A percentile compares a stretch with the other conserved stretches of the same genome.
phyloP scores from a whole-genome alignment of 495 filamentous ascomycete species.

The Neurospora sp. region DNA sequence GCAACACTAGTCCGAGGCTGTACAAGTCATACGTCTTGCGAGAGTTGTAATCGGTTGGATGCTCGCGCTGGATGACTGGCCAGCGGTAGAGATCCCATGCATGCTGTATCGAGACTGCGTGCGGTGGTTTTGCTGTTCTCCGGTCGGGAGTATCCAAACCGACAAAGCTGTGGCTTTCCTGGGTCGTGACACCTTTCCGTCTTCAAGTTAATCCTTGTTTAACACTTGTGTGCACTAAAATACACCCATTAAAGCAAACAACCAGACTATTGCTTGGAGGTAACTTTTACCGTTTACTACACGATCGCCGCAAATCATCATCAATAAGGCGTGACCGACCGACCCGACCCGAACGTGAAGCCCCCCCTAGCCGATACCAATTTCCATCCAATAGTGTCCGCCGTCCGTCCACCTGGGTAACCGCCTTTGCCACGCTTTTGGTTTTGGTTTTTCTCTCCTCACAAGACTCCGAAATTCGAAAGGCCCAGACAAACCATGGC shows the following conservation, averaged over 20 bases:
- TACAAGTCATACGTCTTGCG: conserved; percentile 44
- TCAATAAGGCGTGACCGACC: not conserved
- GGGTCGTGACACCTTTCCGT: not conserved
- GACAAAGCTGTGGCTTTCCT: conserved; percentile 10
- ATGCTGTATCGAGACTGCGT: conserved; percentile 16
- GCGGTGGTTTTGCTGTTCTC: conserved; percentile 17
- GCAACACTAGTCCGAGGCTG: conserved; percentile 36
- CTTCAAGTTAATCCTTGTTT: not conserved
- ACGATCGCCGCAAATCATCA: not conserved
- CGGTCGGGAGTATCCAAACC: conserved; percentile 22
- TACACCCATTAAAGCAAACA: not conserved
- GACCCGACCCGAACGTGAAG: not conserved
- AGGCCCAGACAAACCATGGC: not conserved
- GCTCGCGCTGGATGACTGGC: conserved; percentile 18
- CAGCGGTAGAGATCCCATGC: conserved; percentile 27
- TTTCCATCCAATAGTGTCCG: not conserved
- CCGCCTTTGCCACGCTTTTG: not conserved
- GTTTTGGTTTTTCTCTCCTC: not conserved
- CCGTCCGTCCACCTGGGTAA: not conserved
- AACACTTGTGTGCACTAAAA: not conserved
- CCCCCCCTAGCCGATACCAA: not conserved
- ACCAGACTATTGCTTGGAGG: not conserved
- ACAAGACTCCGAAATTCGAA: not conserved
- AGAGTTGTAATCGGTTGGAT: conserved; percentile 20
- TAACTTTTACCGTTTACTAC: not conserved